Base-by-base conservation (phyloP, 2,329 filamentous ascomycete genomes). In the Trichophyton schoenleinii region DNA sequence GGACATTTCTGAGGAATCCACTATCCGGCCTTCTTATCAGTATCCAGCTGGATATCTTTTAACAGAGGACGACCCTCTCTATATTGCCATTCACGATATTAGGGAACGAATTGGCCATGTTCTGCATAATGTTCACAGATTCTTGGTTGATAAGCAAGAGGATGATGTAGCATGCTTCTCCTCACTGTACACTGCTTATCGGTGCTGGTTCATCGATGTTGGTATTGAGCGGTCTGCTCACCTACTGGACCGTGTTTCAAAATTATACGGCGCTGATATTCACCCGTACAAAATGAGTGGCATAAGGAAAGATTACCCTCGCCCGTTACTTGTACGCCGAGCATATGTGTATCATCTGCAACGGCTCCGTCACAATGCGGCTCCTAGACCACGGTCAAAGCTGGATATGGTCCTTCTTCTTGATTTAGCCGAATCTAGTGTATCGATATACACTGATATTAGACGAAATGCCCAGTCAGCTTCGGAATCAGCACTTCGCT, bases 101-200 rank as follows among this genome's bases (percentile, higher is more conserved):
- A 87, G 94, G 41, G 87, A 92, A 64, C 81, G 87, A 58, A 83
- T 95, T 38, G 94, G 95, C 4, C 81, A 85, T 67, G 81, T 92
- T 0, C 78, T 99, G 25, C 92, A 94, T 65, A 82, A 83, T 60
- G 90, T 95, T 0, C 95, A 99, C 73, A 76, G 80, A 1, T 99
- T 96, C 76, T 77, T 99, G 62, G 86, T 84, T 18, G 77, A 84
- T 64, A 86, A 92, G 63, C 91, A 96, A 70, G 89, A 97, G 71
- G 94, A 99, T 70, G 94, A 99, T 71, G 94, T 99, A 0, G 85
- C 88, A 15, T 96, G 91, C 74, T 99, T 99, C 75, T 96, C 91
- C 25, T 85, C 91, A 0, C 76, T 99, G 1, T 99, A 96, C 74
- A 88, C 88, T 22, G 89, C 92, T 1, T 99, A 96, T 72, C 83